Base-by-base conservation (phyloP, 768 basidiomycete species). In the Amanita inopinata region DNA sequence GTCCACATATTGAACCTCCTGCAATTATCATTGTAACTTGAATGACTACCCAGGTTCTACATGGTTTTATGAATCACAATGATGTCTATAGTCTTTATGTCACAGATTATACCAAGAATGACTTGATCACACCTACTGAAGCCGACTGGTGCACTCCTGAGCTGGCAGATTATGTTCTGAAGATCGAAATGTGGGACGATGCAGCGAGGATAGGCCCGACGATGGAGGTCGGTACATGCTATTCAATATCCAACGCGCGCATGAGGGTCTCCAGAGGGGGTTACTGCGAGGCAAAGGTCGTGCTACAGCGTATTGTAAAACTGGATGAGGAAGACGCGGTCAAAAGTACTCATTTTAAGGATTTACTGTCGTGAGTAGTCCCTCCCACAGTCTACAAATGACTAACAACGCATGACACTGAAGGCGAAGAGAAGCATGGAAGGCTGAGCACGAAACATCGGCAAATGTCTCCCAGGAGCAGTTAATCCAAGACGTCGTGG, bases 101-200 rank as follows among this genome's bases (percentile, higher is more conserved):
- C 38, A 83, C 82, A 1, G 82, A 84, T 50, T 83, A 80, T 52
- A 79, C 80, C 4, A 49, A 47, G 31, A 76, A 74, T 41, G 36
- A 58, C 3, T 46, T 49, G 5, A 51, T 66, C 32, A 43, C 43
- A 3, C 52, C 61, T 11, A 48, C 64, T n/a, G 59, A 64, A 40
- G 60, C 63, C 5, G 40, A 57, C 33, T 77, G 71, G 71, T 78
- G 73, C 53, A 64, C 71, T 8, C 53, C 61, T 4, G 60, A 58
- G 18, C 57, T 83, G 24, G 59, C 58, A 2, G 61, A 69, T 10
- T 56, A 52, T 18, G 65, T 76, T 12, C 51, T 83, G n/a, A 70
- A 63, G 36, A 65, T 81, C 22, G 71, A 73, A 49, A 71, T 76
- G 60, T 83, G 78, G 76, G 74, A 77, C 48, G 53, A 32, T 1